A percentile compares a stretch with the other conserved stretches of the same genome.
phyloP scores from a whole-genome alignment of 2,329 filamentous ascomycete genomes.

The Ceratocystis huliohia region DNA sequence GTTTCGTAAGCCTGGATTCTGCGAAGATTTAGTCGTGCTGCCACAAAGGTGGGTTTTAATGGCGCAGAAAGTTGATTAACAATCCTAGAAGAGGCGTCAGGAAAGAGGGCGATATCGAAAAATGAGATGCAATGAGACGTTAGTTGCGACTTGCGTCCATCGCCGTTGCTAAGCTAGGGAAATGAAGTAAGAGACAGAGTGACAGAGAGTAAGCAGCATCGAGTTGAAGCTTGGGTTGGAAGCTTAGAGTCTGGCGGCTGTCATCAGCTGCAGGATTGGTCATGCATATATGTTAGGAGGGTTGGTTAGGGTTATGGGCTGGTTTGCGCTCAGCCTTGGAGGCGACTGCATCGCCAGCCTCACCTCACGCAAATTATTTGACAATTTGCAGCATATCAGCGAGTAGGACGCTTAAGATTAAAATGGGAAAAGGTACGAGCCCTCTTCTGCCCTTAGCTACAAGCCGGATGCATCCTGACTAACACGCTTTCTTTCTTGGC shows the following conservation, averaged over 20 bases:
- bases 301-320: not conserved
- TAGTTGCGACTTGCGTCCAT: not conserved
- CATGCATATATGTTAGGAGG: not conserved
- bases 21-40: not conserved
- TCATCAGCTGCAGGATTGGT: not conserved
- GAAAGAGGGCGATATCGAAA: not conserved
- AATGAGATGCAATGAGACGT: not conserved
- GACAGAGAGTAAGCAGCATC: not conserved
- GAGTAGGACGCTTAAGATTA: not conserved
- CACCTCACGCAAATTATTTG: not conserved
- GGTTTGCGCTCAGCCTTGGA: not conserved
- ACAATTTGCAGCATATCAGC: not conserved
- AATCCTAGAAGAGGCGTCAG: no score
- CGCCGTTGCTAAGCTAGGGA: not conserved
- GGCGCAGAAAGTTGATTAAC: not conserved
- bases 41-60: not conserved
- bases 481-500: not conserved
- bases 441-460: no score
- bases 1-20: not conserved
- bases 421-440: conserved; percentile 22
- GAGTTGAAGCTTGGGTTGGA: not conserved
- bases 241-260: not conserved
- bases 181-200: not conserved
- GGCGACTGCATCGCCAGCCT: not conserved
- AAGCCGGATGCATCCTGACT: not conserved